Evolutionary conservation across 495 filamentous ascomycete species (phyloP).

Genomic region (Aspergillus indologenus): DNA sequence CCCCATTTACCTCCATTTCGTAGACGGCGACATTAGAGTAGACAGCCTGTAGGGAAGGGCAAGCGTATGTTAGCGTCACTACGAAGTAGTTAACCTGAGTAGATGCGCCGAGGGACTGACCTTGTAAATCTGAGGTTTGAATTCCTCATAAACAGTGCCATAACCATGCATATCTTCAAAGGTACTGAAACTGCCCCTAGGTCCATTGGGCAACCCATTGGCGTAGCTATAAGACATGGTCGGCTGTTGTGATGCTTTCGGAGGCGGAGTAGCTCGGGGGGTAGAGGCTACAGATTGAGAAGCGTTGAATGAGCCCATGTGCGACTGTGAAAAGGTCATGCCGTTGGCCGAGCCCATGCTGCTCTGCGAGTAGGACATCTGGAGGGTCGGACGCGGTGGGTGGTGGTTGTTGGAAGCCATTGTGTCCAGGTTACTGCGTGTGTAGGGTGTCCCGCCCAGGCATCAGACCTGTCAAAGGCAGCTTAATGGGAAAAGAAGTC

Average conservation of each 20-base stretch:
- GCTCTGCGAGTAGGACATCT: constrained; percentile 47
- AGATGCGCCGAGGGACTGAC: constrained; percentile 40
- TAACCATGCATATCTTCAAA: constrained; percentile 52
- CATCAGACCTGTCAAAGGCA: constrained; percentile 7
- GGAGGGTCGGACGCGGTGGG: constrained; percentile 35
- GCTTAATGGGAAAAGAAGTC: constrained; percentile 11
- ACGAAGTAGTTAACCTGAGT: neutral
- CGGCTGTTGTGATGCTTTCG: constrained; percentile 43
- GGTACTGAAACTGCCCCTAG: constrained; percentile 37
- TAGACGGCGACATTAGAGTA: constrained; percentile 95
- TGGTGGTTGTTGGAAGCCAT: constrained; percentile 48
- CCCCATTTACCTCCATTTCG: constrained; percentile 91
- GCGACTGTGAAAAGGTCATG: constrained; percentile 40
- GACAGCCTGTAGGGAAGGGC: constrained; percentile 60
- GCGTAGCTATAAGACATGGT: constrained; percentile 44
- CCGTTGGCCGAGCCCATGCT: constrained; percentile 43
- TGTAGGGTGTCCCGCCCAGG: constrained; percentile 14
- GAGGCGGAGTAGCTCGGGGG: constrained; percentile 53
- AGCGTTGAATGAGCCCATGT: constrained; percentile 50
- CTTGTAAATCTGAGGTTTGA: constrained; percentile 73
- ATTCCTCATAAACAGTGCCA: constrained; percentile 50
- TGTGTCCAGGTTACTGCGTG: neutral
- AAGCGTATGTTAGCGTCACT: constrained; percentile 13
- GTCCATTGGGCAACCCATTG: constrained; percentile 29
- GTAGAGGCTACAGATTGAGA: constrained; percentile 52